Conservation (phyloP, 805 yeast genomes). For the Starmera dryadoides region DNA sequence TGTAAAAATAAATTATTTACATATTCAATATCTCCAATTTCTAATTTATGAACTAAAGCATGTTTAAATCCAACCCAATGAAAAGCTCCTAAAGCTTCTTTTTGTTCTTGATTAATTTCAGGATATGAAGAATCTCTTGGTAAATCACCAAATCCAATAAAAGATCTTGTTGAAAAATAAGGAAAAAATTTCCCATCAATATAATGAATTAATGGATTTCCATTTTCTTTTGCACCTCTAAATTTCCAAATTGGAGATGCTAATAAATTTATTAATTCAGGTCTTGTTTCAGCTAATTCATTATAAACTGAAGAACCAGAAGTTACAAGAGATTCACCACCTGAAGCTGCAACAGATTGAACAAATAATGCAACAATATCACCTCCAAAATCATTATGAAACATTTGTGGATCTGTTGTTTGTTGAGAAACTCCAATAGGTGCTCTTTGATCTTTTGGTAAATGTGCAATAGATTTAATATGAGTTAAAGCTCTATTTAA, state of each 20-base stretch:
- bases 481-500: slow-evolving; percentile 3
- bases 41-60: slow-evolving; percentile 1
- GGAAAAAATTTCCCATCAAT: background rate
- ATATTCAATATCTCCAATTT: slow-evolving; percentile 3
- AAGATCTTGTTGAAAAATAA: slow-evolving; percentile 1
- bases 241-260: background rate
- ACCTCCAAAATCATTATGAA: slow-evolving; percentile 4
- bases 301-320: slow-evolving; percentile 2
- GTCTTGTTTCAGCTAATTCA: slow-evolving; percentile 1
- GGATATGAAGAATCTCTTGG: background rate
- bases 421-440: slow-evolving; percentile 3
- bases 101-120: background rate
- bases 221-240: background rate
- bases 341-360: background rate
- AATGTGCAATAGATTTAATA: slow-evolving; percentile 4
- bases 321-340: slow-evolving; percentile 2
- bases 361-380: slow-evolving; percentile 3
- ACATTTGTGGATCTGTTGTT: slow-evolving; percentile 4
- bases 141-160: slow-evolving; percentile 1
- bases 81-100: slow-evolving; percentile 2
- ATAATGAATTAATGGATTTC: background rate
- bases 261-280: background rate
- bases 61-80: slow-evolving; percentile 2
- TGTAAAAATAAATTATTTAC: slow-evolving; percentile 2
- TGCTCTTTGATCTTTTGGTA: slow-evolving; percentile 1